phyloP scores from a whole-genome alignment of 2,329 filamentous ascomycete genomes.

The Hypoxylon sp. region DNA sequence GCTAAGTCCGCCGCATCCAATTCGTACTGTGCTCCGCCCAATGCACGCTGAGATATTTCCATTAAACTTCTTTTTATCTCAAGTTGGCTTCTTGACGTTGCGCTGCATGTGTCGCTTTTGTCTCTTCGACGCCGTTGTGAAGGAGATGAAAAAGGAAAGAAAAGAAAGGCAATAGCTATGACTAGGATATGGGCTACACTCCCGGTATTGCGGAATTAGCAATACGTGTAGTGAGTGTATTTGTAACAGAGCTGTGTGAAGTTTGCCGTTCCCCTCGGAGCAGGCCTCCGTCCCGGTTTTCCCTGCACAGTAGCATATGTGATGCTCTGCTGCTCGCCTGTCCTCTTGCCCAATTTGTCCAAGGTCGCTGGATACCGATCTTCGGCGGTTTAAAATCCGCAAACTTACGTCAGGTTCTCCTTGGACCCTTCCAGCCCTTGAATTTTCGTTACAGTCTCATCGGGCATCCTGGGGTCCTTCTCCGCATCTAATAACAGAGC shows the following conservation, averaged over 20 bases:
- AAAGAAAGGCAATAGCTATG: background rate
- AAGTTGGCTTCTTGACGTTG: background rate
- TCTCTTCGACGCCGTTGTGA: background rate
- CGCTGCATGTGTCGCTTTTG: background rate
- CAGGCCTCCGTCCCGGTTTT: background rate
- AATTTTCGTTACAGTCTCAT: slow-evolving; percentile 27
- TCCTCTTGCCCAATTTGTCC: slow-evolving; percentile 43
- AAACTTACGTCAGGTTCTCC: slow-evolving; percentile 42
- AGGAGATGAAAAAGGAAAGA: background rate
- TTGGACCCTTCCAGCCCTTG: slow-evolving; percentile 36
- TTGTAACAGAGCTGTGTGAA: slow-evolving; percentile 21
- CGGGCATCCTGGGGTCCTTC: slow-evolving; percentile 22
- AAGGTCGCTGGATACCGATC: slow-evolving; percentile 39
- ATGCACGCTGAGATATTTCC: slow-evolving; percentile 13
- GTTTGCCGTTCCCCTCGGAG: slow-evolving; percentile 2
- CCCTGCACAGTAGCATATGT: slow-evolving; percentile 17
- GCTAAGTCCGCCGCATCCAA: slow-evolving; percentile 25
- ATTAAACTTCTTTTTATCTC: slow-evolving; percentile 7
- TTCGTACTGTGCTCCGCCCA: slow-evolving; percentile 34
- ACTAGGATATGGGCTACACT: background rate
- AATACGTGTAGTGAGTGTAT: background rate
- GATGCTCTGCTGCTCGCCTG: slow-evolving; percentile 36
- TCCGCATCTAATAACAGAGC: slow-evolving; percentile 29
- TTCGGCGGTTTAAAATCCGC: slow-evolving; percentile 39
- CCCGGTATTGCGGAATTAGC: slow-evolving; percentile 1